Evolutionary conservation across 768 basidiomycete genomes (phyloP).

Genomic region (Coprinellus micaceus): DNA sequence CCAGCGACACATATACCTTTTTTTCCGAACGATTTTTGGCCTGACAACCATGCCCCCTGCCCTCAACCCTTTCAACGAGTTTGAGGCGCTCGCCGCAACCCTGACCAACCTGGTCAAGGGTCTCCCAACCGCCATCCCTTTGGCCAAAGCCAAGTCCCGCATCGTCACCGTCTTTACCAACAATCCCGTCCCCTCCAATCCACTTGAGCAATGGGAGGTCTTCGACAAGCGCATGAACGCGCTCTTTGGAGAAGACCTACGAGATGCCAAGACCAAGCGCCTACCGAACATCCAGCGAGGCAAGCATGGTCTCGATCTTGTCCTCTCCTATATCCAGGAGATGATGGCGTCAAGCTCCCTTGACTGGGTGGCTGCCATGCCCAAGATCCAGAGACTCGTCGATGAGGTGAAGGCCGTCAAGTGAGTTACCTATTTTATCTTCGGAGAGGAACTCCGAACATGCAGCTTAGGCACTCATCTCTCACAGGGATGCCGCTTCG

Average conservation of each 20-base stretch:
- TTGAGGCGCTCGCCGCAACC: not conserved
- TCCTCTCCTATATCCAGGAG: not conserved
- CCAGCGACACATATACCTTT: not conserved
- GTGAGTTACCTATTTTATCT: slow-evolving; percentile 6
- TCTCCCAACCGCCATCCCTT: not conserved
- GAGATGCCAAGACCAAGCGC: too few relatives aligned
- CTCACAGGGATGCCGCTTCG: too few relatives aligned
- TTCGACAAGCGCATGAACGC: slow-evolving; percentile 15
- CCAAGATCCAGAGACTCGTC: slow-evolving; percentile 11
- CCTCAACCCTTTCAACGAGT: not conserved
- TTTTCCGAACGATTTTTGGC: not conserved
- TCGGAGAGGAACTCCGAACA: too few relatives aligned
- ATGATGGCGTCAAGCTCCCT: not conserved
- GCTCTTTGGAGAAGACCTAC: too few relatives aligned
- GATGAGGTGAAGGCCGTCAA: slow-evolving; percentile 4
- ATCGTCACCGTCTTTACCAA: slow-evolving; percentile 11
- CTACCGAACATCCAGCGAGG: too few relatives aligned
- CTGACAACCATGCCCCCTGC: not conserved
- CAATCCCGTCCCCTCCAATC: slow-evolving; percentile 6
- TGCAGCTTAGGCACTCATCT: too few relatives aligned
- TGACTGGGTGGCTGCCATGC: slow-evolving; percentile 10
- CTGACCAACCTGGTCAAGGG: not conserved
- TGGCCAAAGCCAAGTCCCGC: not conserved
- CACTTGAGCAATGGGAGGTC: slow-evolving; percentile 8
- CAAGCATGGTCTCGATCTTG: too few relatives aligned